phyloP scores from a whole-genome alignment of 495 filamentous ascomycete genomes.

The Trichoderma asperelloides region DNA sequence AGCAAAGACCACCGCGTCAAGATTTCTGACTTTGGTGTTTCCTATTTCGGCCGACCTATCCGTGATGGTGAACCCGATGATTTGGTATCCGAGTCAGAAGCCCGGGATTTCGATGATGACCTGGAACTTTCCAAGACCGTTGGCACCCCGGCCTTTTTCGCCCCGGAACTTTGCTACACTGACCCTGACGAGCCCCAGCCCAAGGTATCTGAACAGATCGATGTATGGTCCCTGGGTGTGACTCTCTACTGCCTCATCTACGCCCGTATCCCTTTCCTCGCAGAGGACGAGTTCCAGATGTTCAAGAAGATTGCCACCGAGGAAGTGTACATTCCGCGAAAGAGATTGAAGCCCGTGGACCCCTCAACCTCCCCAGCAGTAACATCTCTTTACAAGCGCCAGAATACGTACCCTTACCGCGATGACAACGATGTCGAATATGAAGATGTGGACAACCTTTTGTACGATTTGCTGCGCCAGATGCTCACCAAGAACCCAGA shows the following conservation, averaged over 20 bases:
- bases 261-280: constrained; percentile 85
- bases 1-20: constrained; percentile 81
- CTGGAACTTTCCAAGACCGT: constrained; percentile 95
- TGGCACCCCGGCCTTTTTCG: constrained; percentile 95
- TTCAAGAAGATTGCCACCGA: constrained; percentile 85
- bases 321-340: constrained; percentile 75
- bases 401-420: constrained; percentile 38
- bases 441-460: constrained; percentile 73
- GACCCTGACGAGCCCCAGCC: constrained; percentile 43
- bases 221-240: constrained; percentile 94
- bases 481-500: constrained; percentile 84
- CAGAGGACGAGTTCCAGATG: constrained; percentile 81
- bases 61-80: constrained; percentile 69
- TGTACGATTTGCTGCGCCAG: constrained; percentile 71
- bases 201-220: constrained; percentile 60
- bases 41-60: constrained; percentile 82
- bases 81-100: constrained; percentile 73
- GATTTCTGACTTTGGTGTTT: constrained; percentile 99
- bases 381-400: constrained; percentile 46
- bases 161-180: constrained; percentile 91
- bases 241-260: constrained; percentile 94
- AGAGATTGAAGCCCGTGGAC: constrained; percentile 70
- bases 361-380: constrained; percentile 41
- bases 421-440: constrained; percentile 66
- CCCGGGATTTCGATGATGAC: constrained; percentile 77